Evolutionary conservation across 805 yeast genomes (phyloP).

Genomic region (Sugiyamaella boreocaroliniensis): DNA sequence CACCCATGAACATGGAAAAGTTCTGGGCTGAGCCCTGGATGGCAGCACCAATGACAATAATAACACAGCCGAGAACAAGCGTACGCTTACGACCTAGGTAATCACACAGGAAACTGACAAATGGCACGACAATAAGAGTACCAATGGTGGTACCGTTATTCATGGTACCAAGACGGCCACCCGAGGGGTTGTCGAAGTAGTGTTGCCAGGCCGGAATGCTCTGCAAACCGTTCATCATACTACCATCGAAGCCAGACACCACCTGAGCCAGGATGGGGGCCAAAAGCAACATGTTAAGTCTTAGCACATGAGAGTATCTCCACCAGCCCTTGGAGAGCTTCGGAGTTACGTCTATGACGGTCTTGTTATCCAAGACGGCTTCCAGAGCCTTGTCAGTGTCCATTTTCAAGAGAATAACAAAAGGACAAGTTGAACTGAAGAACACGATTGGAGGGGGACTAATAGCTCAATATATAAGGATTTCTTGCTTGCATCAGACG

Average conservation of each 20-base stretch:
- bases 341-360: slow-evolving; percentile 11
- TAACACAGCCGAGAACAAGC: slow-evolving; percentile 46
- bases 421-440: neutral
- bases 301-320: slow-evolving; percentile 13
- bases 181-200: slow-evolving; percentile 17
- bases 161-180: slow-evolving; percentile 16
- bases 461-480: no score
- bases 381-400: slow-evolving; percentile 3
- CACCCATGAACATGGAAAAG: slow-evolving; percentile 62
- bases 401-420: neutral
- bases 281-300: slow-evolving; percentile 13
- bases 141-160: slow-evolving; percentile 39
- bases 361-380: slow-evolving; percentile 3
- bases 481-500: no score
- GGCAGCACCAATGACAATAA: slow-evolving; percentile 53
- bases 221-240: slow-evolving; percentile 19
- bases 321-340: slow-evolving; percentile 16
- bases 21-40: slow-evolving; percentile 36
- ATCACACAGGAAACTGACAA: slow-evolving; percentile 56
- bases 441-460: no score
- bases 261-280: slow-evolving; percentile 13
- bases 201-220: slow-evolving; percentile 21
- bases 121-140: slow-evolving; percentile 62
- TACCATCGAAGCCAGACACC: slow-evolving; percentile 18
- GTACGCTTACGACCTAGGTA: slow-evolving; percentile 55